phyloP scores from a whole-genome alignment of 352 stramenopile genomes.

The Saprolegnia diclina region DNA sequence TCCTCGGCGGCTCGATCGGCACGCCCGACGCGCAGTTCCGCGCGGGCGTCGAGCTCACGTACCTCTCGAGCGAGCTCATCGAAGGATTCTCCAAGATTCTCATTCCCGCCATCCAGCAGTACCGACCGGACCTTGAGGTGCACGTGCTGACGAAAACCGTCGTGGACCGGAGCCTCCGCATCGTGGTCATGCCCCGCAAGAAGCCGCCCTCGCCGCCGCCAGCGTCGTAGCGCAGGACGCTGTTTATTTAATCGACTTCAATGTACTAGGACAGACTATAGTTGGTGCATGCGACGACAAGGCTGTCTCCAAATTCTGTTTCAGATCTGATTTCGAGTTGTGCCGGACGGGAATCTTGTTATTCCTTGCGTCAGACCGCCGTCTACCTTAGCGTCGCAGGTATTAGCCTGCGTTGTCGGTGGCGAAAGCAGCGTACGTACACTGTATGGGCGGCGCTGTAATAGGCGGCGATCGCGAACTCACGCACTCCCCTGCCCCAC shows the following conservation, averaged over 20 bases:
- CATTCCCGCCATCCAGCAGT: conserved; percentile 8
- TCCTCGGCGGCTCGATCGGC: conserved; percentile 19
- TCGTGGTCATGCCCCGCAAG: conserved; percentile 27
- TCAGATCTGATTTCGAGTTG: no score
- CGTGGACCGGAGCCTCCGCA: conserved; percentile 23
- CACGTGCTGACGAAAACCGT: conserved; percentile 25
- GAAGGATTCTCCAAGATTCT: conserved; percentile 24
- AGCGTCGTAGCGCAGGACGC: background rate
- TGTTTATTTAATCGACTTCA: background rate
- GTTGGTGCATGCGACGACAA: background rate
- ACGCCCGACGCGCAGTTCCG: conserved; percentile 18
- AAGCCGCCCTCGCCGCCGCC: conserved; percentile 1
- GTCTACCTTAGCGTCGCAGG: no score
- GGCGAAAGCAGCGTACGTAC: no score
- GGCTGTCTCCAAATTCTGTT: no score
- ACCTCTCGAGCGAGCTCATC: conserved; percentile 22
- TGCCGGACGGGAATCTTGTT: no score
- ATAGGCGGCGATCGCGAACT: no score
- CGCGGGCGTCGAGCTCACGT: conserved; percentile 25
- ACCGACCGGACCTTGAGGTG: conserved; percentile 21
- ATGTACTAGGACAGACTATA: background rate
- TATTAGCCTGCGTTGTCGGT: no score
- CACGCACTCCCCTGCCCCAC: no score
- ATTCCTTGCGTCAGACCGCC: no score
- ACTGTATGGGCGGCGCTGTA: no score